Percentiles rank a stretch among this genome's conserved stretches.
Evolutionary conservation across 2,329 filamentous ascomycete species (phyloP).

Genomic region (Anthostomella pinea): DNA sequence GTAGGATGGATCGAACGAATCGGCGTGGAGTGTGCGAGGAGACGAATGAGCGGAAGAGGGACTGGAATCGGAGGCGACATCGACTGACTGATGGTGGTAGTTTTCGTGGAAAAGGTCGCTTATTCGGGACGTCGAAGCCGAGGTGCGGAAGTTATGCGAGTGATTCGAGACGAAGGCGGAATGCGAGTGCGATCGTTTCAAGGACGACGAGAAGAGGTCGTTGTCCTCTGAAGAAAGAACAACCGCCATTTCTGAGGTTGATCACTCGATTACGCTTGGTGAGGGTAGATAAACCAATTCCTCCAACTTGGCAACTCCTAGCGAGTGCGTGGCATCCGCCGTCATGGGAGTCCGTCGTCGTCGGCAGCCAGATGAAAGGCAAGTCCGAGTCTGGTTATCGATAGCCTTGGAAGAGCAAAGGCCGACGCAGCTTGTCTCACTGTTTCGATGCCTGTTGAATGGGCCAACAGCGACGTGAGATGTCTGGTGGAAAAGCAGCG

Average conservation of each 20-base stretch:
- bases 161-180: slow-evolving; percentile 50
- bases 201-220: slow-evolving; percentile 52
- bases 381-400: too few relatives aligned
- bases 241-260: slow-evolving; percentile 46
- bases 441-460: too few relatives aligned
- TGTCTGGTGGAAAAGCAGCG: too few relatives aligned
- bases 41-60: slow-evolving; percentile 56
- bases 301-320: slow-evolving; percentile 27
- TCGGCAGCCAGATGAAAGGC: too few relatives aligned
- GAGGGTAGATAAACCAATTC: slow-evolving; percentile 14
- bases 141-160: slow-evolving; percentile 40
- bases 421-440: too few relatives aligned
- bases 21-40: slow-evolving; percentile 48
- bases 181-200: slow-evolving; percentile 61
- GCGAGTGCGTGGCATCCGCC: slow-evolving; percentile 10
- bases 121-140: slow-evolving; percentile 45
- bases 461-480: too few relatives aligned
- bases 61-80: slow-evolving; percentile 41
- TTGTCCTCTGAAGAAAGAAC: slow-evolving; percentile 57
- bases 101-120: slow-evolving; percentile 45
- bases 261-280: slow-evolving; percentile 2
- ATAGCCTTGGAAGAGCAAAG: too few relatives aligned
- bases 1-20: slow-evolving; percentile 56
- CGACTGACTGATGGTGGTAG: slow-evolving; percentile 35
- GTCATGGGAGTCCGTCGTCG: slow-evolving; percentile 19